These are phyloP conservation scores for Leccinum huronense DNA, from an alignment of 1,284 basidiomycete species.

Conservation along the genomic window DNA sequence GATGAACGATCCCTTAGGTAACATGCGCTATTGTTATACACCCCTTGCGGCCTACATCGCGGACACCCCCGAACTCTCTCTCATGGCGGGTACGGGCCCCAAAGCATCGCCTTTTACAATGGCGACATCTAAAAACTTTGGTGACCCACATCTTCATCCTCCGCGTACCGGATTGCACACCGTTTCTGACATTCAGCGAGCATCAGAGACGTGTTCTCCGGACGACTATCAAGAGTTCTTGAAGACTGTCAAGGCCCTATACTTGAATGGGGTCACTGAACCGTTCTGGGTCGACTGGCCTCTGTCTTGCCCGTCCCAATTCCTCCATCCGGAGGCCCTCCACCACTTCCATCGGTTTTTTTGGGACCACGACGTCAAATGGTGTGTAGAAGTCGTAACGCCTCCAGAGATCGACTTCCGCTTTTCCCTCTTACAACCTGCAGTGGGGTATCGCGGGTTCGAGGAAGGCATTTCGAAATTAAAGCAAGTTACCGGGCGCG, in stretches of 20 bases:
- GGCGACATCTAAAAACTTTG: not conserved
- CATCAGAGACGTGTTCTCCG: too few relatives aligned
- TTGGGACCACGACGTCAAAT: too few relatives aligned
- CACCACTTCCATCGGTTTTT: too few relatives aligned
- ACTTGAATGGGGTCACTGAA: not conserved
- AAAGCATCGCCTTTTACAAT: not conserved
- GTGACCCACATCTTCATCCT: not conserved
- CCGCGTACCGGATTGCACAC: not conserved
- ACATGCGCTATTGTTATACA: not conserved
- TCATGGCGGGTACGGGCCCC: not conserved
- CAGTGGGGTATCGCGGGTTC: too few relatives aligned
- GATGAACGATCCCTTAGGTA: not conserved
- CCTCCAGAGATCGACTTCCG: too few relatives aligned
- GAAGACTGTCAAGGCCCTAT: too few relatives aligned
- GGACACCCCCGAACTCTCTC: not conserved
- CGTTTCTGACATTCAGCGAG: not conserved
- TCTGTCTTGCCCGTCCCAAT: not conserved
- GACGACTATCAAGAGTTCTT: too few relatives aligned
- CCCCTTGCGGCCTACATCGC: not conserved
- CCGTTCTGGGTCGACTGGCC: not conserved
- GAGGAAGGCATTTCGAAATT: too few relatives aligned
- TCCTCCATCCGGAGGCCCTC: not conserved
- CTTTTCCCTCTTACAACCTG: too few relatives aligned
- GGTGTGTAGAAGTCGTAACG: too few relatives aligned
- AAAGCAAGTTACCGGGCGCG: too few relatives aligned